Conservation (phyloP, 352 stramenopile species). For the Globisporangium nodosum region DNA sequence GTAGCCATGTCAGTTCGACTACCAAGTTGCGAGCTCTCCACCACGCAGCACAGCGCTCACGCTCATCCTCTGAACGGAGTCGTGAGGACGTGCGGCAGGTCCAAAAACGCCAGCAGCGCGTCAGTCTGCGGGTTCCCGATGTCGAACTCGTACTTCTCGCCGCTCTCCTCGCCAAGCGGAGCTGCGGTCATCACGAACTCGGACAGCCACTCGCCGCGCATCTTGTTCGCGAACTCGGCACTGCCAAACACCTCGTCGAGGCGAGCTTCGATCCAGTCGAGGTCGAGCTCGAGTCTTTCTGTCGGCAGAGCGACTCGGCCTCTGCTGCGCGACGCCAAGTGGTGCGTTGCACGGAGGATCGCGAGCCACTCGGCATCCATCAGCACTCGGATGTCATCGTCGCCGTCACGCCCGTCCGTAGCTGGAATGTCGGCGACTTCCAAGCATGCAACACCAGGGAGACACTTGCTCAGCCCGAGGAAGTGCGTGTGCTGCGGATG, state of each 20-base stretch:
- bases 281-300: constrained; percentile 28
- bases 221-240: constrained; percentile 1
- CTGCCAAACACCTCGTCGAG: constrained; percentile 2
- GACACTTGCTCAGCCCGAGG: constrained; percentile 92
- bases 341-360: constrained; percentile 72
- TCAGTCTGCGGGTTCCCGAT: constrained; percentile 88
- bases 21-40: no score
- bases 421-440: constrained; percentile 64
- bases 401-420: constrained; percentile 6
- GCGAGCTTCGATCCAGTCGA: constrained; percentile 27
- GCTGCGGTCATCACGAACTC: constrained; percentile 27
- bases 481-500: constrained; percentile 65
- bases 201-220: constrained; percentile 13
- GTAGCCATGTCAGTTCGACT: no score
- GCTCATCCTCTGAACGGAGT: constrained; percentile 1
- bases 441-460: constrained; percentile 77
- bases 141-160: background rate
- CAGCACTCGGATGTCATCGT: constrained; percentile 28
- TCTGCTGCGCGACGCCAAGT: constrained; percentile 26
- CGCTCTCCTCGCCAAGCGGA: constrained; percentile 8
- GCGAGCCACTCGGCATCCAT: constrained; percentile 87
- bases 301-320: constrained; percentile 20
- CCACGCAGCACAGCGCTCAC: background rate
- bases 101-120: constrained; percentile 58
- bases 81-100: constrained; percentile 73